A percentile compares a stretch with the other conserved stretches of the same genome.
phyloP scores from a whole-genome alignment of 805 yeast genomes.

The Wickerhamomyces chaumierensis region DNA sequence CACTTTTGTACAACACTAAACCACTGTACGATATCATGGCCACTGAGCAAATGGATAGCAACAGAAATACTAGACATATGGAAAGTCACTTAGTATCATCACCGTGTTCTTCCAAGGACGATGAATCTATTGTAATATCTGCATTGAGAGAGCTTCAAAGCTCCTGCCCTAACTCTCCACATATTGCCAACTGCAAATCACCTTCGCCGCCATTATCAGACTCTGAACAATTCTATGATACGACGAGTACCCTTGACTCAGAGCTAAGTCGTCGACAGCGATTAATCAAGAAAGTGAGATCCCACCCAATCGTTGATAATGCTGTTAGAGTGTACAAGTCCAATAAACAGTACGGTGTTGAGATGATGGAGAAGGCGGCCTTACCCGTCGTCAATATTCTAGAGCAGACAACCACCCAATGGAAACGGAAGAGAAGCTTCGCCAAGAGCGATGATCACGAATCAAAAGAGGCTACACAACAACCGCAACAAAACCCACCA shows the following conservation, averaged over 20 bases:
- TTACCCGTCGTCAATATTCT: slow-evolving; percentile 39
- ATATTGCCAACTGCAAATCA: neutral
- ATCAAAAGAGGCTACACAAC: neutral
- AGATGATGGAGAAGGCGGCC: slow-evolving; percentile 44
- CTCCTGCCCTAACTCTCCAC: neutral
- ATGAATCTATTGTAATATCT: neutral
- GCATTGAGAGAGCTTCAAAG: neutral
- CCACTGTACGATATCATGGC: no score
- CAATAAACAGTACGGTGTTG: slow-evolving; percentile 48
- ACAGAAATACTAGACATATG: no score
- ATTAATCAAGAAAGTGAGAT: slow-evolving; percentile 33
- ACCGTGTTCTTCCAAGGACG: neutral
- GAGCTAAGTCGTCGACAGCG: slow-evolving; percentile 5
- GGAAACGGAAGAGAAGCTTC: slow-evolving; percentile 28
- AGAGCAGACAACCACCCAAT: slow-evolving; percentile 23
- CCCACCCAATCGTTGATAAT: slow-evolving; percentile 22
- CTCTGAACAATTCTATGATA: slow-evolving; percentile 1
- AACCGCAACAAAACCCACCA: no score
- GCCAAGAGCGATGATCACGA: slow-evolving; percentile 15
- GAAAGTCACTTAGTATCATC: neutral
- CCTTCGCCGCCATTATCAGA: neutral
- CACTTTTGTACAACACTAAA: no score
- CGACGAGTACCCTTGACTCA: neutral
- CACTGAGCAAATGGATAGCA: no score
- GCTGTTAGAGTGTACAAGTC: slow-evolving; percentile 22